Conservation (phyloP, 352 stramenopile species). For the Phytophthora kernoviae region DNA sequence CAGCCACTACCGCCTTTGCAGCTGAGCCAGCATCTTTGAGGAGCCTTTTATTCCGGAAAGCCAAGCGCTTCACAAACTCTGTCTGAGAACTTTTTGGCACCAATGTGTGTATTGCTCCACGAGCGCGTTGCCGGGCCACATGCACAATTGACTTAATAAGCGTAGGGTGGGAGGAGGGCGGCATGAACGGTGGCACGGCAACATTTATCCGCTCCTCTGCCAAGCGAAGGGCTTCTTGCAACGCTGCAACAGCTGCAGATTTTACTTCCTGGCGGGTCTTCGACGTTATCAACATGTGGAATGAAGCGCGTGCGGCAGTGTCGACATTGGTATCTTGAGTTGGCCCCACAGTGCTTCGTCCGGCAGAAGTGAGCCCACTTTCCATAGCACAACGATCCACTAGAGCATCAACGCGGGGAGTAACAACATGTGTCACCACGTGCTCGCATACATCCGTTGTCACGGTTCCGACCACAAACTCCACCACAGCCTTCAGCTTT, state of each 20-base stretch:
- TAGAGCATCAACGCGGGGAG: constrained; percentile 44
- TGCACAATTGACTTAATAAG: constrained; percentile 37
- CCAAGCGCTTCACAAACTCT: constrained; percentile 56
- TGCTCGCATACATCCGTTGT: constrained; percentile 69
- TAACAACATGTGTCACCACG: constrained; percentile 49
- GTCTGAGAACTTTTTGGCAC: constrained; percentile 51
- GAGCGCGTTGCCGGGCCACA: constrained; percentile 42
- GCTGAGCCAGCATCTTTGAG: constrained; percentile 36
- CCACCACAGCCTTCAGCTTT: constrained; percentile 54
- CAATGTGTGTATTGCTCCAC: constrained; percentile 32
- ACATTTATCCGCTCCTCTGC: constrained; percentile 37
- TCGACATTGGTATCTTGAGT: constrained; percentile 8
- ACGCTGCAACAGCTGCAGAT: constrained; percentile 25
- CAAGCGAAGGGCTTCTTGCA: constrained; percentile 36
- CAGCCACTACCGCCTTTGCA: constrained; percentile 5
- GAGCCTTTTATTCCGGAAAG: constrained; percentile 43
- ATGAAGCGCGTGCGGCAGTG: constrained; percentile 26
- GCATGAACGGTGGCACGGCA: constrained; percentile 39
- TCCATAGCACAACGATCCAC: constrained; percentile 43
- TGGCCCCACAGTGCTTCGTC: neutral
- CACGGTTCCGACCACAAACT: constrained; percentile 68
- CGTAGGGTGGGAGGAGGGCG: constrained; percentile 43
- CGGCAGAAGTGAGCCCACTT: constrained; percentile 15
- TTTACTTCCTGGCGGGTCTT: constrained; percentile 33
- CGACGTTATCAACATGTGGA: constrained; percentile 46